phyloP scores from a whole-genome alignment of 495 filamentous ascomycete species.

The Xylaria flabelliformis region DNA sequence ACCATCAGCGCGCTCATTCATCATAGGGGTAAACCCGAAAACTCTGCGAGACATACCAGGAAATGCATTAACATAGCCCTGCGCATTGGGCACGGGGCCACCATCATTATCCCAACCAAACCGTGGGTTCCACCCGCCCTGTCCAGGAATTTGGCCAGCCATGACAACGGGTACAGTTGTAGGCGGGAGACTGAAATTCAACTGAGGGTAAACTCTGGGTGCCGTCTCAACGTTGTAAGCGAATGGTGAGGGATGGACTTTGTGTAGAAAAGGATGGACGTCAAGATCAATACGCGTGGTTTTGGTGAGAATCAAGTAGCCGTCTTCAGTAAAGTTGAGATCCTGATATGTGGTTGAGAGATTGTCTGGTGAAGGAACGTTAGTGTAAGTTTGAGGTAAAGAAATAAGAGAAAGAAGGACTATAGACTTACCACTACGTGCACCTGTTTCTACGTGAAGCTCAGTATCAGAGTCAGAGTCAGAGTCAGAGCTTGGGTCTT shows the following conservation, averaged over 20 bases:
- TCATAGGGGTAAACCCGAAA: neutral
- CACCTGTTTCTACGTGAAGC: neutral
- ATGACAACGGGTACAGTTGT: neutral
- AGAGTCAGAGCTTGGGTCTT: conserved; percentile 6
- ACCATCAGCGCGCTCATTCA: neutral
- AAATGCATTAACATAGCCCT: neutral
- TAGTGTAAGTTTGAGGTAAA: neutral
- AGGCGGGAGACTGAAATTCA: neutral
- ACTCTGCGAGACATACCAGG: conserved; percentile 1
- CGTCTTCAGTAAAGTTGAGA: conserved; percentile 24
- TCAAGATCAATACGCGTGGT: neutral
- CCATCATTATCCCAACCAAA: conserved; percentile 21
- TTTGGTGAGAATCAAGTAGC: conserved; percentile 8
- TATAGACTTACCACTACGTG: conserved; percentile 8
- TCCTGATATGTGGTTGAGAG: neutral
- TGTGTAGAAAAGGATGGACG: neutral
- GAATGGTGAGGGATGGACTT: neutral
- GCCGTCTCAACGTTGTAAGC: neutral
- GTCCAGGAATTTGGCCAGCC: conserved; percentile 9
- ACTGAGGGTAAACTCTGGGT: neutral
- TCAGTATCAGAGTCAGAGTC: conserved; percentile 8
- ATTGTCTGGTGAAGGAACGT: neutral
- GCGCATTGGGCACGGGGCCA: neutral
- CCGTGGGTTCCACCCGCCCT: conserved; percentile 26
- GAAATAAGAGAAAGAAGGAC: too few relatives aligned